Evolutionary conservation across 1,284 basidiomycete genomes (phyloP), one percentile per base, ranked within the genome.

Genomic region (Ustilago sp.): DNA sequence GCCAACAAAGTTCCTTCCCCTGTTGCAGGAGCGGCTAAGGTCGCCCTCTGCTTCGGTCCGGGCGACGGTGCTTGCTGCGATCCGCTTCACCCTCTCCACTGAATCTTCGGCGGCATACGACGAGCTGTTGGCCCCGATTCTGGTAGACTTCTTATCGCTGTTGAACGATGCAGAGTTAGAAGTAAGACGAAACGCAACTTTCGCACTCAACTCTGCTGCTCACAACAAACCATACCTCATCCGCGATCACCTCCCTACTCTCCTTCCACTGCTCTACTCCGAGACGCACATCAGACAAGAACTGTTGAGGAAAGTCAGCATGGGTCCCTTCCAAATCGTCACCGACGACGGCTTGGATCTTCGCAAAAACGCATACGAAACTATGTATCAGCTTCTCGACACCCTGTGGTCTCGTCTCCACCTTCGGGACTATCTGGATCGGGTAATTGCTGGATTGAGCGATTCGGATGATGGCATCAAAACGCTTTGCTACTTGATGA

Each of bases 251-350:
- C 89, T 99, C 23, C 85, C 88, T 1, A 86, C 89, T 0, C 89
- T 99, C 2, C 88, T 98, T 52, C 94, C 95, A 0, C 90, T 89
- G 66, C 88, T 99, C 19, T 98, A 98, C 87, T 93, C 94, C 80
- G 89, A 90, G 15, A 91, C 93, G 41, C 90, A 98, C 62, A 92
- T 98, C 81, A 91, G 94, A 43, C 57, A 67, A 41, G 81, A 85
- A 28, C 68, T 85, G 31, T 61, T 84, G 62, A 79, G 83, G 43
- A 93, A 93, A 7, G 95, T 99, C 8, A 92, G 94, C 83, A 98
- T 99, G 97, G 97, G 97, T 15, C 97, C 97, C 0, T 99, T 95
- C 92, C 95, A 93, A 60, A 94, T 96, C 86, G 94, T 93, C 84
- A 93, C 94, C 39, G 94, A 97, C 81, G 94, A 96, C 79, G 94